Evolutionary conservation across 2,329 filamentous ascomycete genomes (phyloP).

Genomic region (Aspergillus jensenii): DNA sequence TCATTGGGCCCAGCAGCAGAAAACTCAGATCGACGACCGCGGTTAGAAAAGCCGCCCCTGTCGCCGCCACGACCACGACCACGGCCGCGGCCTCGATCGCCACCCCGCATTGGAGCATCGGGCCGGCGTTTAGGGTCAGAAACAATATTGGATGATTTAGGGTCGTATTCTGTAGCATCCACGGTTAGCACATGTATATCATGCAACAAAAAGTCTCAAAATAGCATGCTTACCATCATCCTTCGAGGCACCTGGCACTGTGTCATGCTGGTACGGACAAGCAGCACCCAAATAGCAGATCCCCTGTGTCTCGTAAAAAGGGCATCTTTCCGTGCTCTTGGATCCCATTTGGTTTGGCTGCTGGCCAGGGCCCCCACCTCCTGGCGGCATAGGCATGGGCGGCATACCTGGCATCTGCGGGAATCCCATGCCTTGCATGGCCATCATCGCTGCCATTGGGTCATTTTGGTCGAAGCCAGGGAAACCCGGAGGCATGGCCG

Average conservation of each 20-base stretch:
- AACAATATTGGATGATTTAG: constrained; percentile 48
- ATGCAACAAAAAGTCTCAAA: not conserved
- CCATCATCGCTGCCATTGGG: constrained; percentile 55
- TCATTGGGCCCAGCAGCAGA: constrained; percentile 53
- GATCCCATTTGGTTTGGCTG: constrained; percentile 29
- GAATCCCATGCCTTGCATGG: constrained; percentile 55
- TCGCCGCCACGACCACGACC: constrained; percentile 46
- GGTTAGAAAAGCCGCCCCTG: constrained; percentile 40
- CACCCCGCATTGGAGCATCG: constrained; percentile 23
- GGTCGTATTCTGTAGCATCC: constrained; percentile 51
- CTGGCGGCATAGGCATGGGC: constrained; percentile 38
- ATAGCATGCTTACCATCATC: constrained; percentile 33
- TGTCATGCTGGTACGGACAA: constrained; percentile 60
- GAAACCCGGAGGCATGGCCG: constrained; percentile 46
- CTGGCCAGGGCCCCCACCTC: constrained; percentile 24
- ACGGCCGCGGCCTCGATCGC: constrained; percentile 37
- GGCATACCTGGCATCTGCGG: constrained; percentile 50
- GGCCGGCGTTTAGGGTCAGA: constrained; percentile 29
- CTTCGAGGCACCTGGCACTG: constrained; percentile 40
- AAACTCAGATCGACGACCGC: constrained; percentile 52
- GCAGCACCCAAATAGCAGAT: constrained; percentile 56
- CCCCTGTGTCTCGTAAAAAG: constrained; percentile 59
- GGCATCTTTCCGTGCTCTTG: constrained; percentile 48
- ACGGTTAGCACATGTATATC: not conserved
- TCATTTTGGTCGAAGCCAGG: constrained; percentile 56